These are phyloP conservation scores for Chenopodium album DNA, from an alignment of 148 eudicot genomes.

Conservation along the genomic window DNA sequence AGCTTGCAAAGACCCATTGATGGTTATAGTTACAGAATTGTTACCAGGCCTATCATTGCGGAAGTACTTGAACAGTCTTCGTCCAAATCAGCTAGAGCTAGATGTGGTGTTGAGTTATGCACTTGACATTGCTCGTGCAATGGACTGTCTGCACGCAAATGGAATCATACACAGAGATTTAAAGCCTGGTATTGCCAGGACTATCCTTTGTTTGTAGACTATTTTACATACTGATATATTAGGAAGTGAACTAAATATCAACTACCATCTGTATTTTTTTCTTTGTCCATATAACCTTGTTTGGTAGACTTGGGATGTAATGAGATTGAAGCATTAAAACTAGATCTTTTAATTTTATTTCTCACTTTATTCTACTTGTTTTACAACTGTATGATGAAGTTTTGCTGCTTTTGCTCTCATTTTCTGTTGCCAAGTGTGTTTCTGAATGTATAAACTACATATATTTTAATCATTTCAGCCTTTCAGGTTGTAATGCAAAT, in stretches of 20 bases:
- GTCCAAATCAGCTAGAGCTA: constrained; percentile 70
- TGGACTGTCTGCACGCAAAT: constrained; percentile 94
- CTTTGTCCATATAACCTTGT: background rate
- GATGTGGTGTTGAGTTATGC: constrained; percentile 67
- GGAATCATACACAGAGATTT: constrained; percentile 97
- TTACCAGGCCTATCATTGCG: constrained; percentile 86
- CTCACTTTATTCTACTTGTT: background rate
- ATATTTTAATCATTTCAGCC: too few relatives aligned
- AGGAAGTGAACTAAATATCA: background rate
- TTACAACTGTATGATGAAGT: background rate
- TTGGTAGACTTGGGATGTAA: background rate
- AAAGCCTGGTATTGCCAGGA: constrained; percentile 69
- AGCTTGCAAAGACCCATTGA: constrained; percentile 95
- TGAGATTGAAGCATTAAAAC: background rate
- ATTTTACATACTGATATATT: constrained; percentile 10
- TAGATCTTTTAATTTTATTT: too few relatives aligned
- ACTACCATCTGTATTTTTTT: background rate
- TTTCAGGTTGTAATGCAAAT: background rate
- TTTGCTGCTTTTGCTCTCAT: background rate
- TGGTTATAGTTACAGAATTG: constrained; percentile 93
- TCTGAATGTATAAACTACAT: background rate
- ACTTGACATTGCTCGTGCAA: constrained; percentile 81
- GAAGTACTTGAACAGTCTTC: constrained; percentile 67
- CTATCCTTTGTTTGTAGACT: constrained; percentile 14
- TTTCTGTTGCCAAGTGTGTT: background rate